Base-by-base conservation (phyloP, 1,284 basidiomycete genomes). In the Stygiomarasmius scandens region DNA sequence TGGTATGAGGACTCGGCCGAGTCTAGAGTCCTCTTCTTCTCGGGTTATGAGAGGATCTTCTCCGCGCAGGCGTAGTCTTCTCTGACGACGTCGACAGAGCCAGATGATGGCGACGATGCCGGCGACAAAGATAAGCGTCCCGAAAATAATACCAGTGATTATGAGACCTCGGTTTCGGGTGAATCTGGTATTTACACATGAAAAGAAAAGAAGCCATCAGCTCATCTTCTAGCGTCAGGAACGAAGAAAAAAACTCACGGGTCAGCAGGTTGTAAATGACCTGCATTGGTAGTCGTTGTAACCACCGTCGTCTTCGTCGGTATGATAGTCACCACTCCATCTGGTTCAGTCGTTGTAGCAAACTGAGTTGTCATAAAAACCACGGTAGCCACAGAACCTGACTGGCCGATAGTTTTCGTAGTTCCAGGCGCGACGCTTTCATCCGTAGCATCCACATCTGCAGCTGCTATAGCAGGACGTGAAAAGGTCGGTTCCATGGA, bases 1-100 rank as follows among this genome's bases (percentile, higher is more conserved):
- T 32, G 45, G 58, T 27, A 60, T 60, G 6, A 60, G 36, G 3
- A 60, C 58, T 10, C 55, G 55, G 12, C 58, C 55, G 6, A 50
- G 43, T 12, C 50, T 44, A 3, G 48, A 49, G 25, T 52, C 36
- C 20, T 34, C 34, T 16, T 19, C 23, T 47, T 52, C 55, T 41
- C n/a, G 6, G 4, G 38, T 41, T 4, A 41, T 12, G 16, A 41
- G 38, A 25, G 55, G 55, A 3, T 46, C 47, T 52, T 19, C 46
- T 9, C 41, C 38, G 1, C 50, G 41, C 22, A 34, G 5, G 11
- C 36, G 34, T 12, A 48, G 2, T 41, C 58, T 46, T 34, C 49
- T 23, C 41, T 43, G 53, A 4, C 58, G 55, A 32, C 52, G 47
- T 41, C 52, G 46, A 2, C 43, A 24, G 10, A 44, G 46, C 20